Evolutionary conservation across 805 yeast species (phyloP).

Genomic region (Wickerhamomyces kurtzmanii): DNA sequence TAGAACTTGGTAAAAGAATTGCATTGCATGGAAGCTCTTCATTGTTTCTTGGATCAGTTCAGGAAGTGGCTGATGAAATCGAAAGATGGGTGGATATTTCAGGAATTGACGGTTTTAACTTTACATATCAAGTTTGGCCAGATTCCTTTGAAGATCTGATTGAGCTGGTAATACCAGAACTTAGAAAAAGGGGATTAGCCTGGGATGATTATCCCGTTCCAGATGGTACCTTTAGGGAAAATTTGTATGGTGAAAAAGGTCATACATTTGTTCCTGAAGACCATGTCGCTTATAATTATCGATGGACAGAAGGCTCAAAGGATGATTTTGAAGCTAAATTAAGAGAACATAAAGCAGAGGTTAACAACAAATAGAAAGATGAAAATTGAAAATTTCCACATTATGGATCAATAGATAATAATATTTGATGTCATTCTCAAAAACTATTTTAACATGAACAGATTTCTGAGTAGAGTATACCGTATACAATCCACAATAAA

Average conservation of each 20-base stretch:
- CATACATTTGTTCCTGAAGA: conserved; percentile 3
- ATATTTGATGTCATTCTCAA: too few relatives aligned
- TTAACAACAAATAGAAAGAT: too few relatives aligned
- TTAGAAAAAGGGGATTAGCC: conserved; percentile 22
- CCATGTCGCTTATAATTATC: conserved; percentile 2
- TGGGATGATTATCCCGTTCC: conserved; percentile 25
- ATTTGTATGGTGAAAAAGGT: conserved; percentile 3
- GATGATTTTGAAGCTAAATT: conserved; percentile 3
- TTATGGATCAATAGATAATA: too few relatives aligned
- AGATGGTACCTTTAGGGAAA: conserved; percentile 6
- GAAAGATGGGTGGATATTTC: conserved; percentile 28
- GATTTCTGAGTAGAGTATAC: too few relatives aligned
- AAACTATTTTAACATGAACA: too few relatives aligned
- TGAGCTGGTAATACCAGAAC: conserved; percentile 25
- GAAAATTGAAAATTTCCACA: too few relatives aligned
- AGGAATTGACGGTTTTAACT: conserved; percentile 35
- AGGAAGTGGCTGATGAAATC: conserved; percentile 28
- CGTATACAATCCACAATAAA: too few relatives aligned
- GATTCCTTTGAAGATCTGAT: conserved; percentile 28
- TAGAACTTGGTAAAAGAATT: conserved; percentile 17
- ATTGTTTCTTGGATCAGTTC: conserved; percentile 22
- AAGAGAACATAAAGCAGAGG: neutral
- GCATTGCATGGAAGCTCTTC: conserved; percentile 19
- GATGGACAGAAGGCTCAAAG: conserved; percentile 2
- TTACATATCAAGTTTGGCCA: conserved; percentile 28